Conservation (phyloP, 805 yeast species). For the Yarrowia osloensis region DNA sequence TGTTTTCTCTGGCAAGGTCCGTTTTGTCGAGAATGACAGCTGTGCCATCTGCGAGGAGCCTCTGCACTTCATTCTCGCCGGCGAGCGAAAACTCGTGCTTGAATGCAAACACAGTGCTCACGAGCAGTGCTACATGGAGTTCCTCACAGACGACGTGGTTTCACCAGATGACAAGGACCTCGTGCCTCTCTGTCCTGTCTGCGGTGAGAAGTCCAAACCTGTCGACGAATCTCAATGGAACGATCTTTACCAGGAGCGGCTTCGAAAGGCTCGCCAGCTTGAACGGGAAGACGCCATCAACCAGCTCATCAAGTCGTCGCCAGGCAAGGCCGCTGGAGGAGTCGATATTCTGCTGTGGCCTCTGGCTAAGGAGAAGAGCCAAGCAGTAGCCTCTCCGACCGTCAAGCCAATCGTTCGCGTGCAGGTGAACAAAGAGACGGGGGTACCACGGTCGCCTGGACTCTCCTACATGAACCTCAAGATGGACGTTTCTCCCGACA, state of each 20-base stretch:
- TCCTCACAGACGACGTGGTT: not conserved
- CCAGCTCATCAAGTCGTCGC: not conserved
- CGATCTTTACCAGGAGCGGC: not conserved
- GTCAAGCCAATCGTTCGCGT: not conserved
- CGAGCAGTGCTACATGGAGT: slow-evolving; percentile 24
- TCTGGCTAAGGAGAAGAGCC: slow-evolving; percentile 14
- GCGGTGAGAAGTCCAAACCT: slow-evolving; percentile 5
- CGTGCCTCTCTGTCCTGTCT: not conserved
- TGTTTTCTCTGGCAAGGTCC: slow-evolving; percentile 4
- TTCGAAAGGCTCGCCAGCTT: not conserved
- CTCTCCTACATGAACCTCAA: not conserved
- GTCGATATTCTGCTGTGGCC: slow-evolving; percentile 14
- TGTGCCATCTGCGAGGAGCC: slow-evolving; percentile 26
- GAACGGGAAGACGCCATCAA: slow-evolving; percentile 19
- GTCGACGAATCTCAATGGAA: slow-evolving; percentile 12
- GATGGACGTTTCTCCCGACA: not conserved
- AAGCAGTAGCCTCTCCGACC: not conserved
- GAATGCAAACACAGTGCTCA: slow-evolving; percentile 12
- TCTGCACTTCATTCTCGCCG: not conserved
- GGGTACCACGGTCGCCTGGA: not conserved
- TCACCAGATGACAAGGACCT: slow-evolving; percentile 11
- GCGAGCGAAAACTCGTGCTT: slow-evolving; percentile 5
- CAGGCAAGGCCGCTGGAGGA: not conserved
- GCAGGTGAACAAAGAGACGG: not conserved
- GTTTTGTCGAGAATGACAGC: not conserved